Percentiles rank a stretch among this genome's conserved stretches.
phyloP scores from a whole-genome alignment of 768 basidiomycete species.

The Suillus cothurnatus region DNA sequence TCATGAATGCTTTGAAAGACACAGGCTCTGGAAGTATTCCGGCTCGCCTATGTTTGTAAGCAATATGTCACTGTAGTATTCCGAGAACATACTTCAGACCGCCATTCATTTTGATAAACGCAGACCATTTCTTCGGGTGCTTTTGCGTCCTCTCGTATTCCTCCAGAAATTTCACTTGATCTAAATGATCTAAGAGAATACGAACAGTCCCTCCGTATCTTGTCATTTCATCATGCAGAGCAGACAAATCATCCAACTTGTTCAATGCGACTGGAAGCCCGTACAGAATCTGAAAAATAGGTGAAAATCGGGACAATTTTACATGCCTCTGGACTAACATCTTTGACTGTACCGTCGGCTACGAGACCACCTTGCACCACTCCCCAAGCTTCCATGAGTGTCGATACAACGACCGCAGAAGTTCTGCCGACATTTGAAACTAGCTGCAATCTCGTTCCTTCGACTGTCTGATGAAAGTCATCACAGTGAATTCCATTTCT shows the following conservation, averaged over 20 bases:
- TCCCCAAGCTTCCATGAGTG: slow-evolving; percentile 80
- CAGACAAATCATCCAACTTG: slow-evolving; percentile 71
- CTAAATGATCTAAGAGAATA: slow-evolving; percentile 74
- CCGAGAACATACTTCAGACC: slow-evolving; percentile 63
- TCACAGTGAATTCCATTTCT: slow-evolving; percentile 6
- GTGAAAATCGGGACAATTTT: slow-evolving; percentile 9
- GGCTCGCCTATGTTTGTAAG: slow-evolving; percentile 59
- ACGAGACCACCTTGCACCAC: slow-evolving; percentile 68
- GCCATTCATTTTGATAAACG: slow-evolving; percentile 80
- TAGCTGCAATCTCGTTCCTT: slow-evolving; percentile 74
- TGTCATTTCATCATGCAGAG: slow-evolving; percentile 56
- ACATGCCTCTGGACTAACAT: slow-evolving; percentile 50
- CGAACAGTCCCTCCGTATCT: slow-evolving; percentile 61
- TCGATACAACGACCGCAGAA: slow-evolving; percentile 76
- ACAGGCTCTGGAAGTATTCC: slow-evolving; percentile 59
- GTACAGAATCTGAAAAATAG: slow-evolving; percentile 67
- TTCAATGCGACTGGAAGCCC: slow-evolving; percentile 71
- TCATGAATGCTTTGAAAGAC: slow-evolving; percentile 57
- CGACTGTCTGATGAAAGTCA: slow-evolving; percentile 54
- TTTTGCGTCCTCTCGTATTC: slow-evolving; percentile 50
- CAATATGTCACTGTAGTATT: slow-evolving; percentile 4
- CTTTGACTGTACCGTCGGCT: slow-evolving; percentile 71
- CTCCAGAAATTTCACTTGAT: slow-evolving; percentile 68
- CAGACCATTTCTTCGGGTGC: slow-evolving; percentile 60
- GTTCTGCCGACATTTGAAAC: slow-evolving; percentile 53